Evolutionary conservation across 106 monocot species (phyloP), one percentile per base, ranked within the genome.

Genomic region (Dendrobium catenatum): DNA sequence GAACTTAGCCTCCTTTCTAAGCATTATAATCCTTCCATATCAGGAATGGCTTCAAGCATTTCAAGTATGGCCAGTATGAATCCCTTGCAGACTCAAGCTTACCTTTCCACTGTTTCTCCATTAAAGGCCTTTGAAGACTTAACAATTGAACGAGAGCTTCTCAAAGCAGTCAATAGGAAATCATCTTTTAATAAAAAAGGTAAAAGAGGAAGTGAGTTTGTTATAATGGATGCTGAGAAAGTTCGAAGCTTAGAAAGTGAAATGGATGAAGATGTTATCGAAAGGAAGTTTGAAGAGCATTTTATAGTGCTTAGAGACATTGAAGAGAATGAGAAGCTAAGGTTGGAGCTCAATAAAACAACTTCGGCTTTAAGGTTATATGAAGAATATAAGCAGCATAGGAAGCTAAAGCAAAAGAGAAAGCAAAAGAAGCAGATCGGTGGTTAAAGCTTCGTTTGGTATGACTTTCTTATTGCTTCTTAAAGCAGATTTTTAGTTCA

Each of bases 1-100:
- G 99, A 99, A 72, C 87, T 99, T 17, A 95, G 93, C 73, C 86
- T 99, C 9, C 85, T 95, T 64, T 64, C 79, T 47, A 95, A 99
- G 82, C 99, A 99, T 79, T 95, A 91, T 33, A 86, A 99, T 40
- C 87, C 95, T 29, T 82, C 86, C 37, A 79, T 99, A 74, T 93
- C 95, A 46, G 86, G 88, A 10, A 89, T 90, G 82, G 93, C 93
- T 42, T 85, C 85, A 10, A 88, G 89, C 82, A 89, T 99, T 73
- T 86, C 89, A 33, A 88, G 51, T 80, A 87, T 91, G 93, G 80
- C 89, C 24, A 86, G 73, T 68, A 59, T 89, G 85, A 86, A 81
- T n/a, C 83, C 95, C 40, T 41, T 82, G 31, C 93, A 90, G 55
- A 85, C 80, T 81, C 91, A 80, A 76, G 80, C 89, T 47, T 84